These are phyloP conservation scores for Claviceps fusiformis DNA, from an alignment of 2,329 filamentous ascomycete species.

Conservation along the genomic window DNA sequence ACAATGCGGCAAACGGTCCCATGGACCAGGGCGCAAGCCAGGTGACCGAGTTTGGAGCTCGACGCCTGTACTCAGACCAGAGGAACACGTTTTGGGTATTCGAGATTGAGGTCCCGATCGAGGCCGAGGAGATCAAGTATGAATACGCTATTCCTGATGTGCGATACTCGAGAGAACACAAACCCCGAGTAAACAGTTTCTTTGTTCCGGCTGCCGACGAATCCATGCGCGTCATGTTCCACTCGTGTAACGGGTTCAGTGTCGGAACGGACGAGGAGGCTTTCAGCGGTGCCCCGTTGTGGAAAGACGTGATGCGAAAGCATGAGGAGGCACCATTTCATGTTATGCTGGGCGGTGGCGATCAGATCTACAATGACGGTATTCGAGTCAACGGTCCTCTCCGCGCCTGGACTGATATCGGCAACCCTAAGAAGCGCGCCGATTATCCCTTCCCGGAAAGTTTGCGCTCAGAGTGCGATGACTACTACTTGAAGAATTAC, in stretches of 20 bases:
- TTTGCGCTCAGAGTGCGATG: conserved; percentile 72
- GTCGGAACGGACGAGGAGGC: conserved; percentile 72
- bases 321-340: conserved; percentile 78
- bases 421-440: conserved; percentile 70
- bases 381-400: conserved; percentile 77
- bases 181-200: conserved; percentile 54
- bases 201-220: conserved; percentile 72
- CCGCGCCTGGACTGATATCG: conserved; percentile 67
- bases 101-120: conserved; percentile 65
- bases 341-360: conserved; percentile 88
- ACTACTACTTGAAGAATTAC: conserved; percentile 87
- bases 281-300: conserved; percentile 83
- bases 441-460: conserved; percentile 63
- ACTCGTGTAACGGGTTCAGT: conserved; percentile 95
- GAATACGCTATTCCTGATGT: conserved; percentile 61
- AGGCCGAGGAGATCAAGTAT: conserved; percentile 57
- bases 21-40: conserved; percentile 16
- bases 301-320: conserved; percentile 80
- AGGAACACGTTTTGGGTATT: conserved; percentile 89
- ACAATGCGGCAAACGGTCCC: conserved; percentile 16
- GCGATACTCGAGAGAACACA: conserved; percentile 42
- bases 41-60: conserved; percentile 26
- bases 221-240: conserved; percentile 97
- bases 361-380: conserved; percentile 94
- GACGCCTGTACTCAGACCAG: conserved; percentile 50